Evolutionary conservation across 169 alveolate species (phyloP), one percentile per base, ranked within the genome.

Genomic region (Plasmodium knowlesi): DNA sequence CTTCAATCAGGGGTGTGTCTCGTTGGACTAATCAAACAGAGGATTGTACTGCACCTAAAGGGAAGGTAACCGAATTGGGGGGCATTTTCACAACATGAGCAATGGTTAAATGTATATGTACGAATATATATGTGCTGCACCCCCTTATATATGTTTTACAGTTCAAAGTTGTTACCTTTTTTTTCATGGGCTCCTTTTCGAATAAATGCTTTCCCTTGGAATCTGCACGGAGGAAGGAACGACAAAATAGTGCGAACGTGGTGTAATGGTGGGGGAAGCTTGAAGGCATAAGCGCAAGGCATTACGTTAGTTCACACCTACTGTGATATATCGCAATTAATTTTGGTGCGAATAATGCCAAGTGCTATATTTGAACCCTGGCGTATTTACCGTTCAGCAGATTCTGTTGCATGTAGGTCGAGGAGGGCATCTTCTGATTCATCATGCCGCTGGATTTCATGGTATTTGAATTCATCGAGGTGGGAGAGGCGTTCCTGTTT

Each of bases 121-220:
- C 57, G 34, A 57, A 82, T 57, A 82, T 9, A 10, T 82, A 82
- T 53, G 25, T 54, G n/a, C 19, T 39, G 41, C 71, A 12, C 61
- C 61, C 22, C 22, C 2, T 2, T 14, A 14, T 50, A 22, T 3
- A 4, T 3, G 19, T 9, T 50, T 50, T 50, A 14, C 61, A 8
- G 22, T 50, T 50, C 61, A 50, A 50, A 50, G 22, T 14, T 14
- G 25, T 85, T 85, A 88, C 89, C 50, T 88, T 88, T 78, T 88
- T 88, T 54, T 88, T 88, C 43, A 80, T 78, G 14, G 94, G 94
- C 28, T 88, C 94, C 32, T 88, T 88, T 88, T 88, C 94, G 46
- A 88, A 88, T 50, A 88, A 78, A 72, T 88, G 94, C 19, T 88
- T 88, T 88, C 94, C 94, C 39, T 88, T 88, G 32, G 89, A 37